Percentiles rank a stretch among this genome's conserved stretches.
Evolutionary conservation across 495 filamentous ascomycete species (phyloP).

Genomic region (Hypomontagnella monticulosa): DNA sequence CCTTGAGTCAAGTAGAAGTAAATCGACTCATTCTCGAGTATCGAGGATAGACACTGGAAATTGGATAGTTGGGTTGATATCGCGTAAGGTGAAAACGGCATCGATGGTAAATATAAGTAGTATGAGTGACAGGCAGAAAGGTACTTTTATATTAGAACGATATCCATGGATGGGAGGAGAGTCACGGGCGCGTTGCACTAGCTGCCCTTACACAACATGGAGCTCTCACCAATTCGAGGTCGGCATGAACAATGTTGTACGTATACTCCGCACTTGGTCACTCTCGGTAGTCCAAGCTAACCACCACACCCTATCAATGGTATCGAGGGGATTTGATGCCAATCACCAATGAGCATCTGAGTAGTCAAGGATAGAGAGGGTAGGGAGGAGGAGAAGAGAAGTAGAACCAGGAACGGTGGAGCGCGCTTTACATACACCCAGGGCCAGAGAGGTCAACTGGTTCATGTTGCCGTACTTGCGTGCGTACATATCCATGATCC

Average conservation of each 20-base stretch:
- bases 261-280: slow-evolving; percentile 36
- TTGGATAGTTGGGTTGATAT: not conserved
- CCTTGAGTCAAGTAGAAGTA: not conserved
- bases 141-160: slow-evolving; percentile 3
- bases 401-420: not conserved
- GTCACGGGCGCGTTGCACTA: slow-evolving; percentile 5
- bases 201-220: slow-evolving; percentile 22
- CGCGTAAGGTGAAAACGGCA: not conserved
- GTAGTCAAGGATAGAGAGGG: slow-evolving; percentile 4
- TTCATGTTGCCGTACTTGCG: not conserved
- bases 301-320: slow-evolving; percentile 14
- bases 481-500: not conserved
- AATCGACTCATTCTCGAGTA: too few species aligned
- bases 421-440: not conserved
- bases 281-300: slow-evolving; percentile 33
- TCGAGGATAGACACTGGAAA: not conserved
- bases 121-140: slow-evolving; percentile 6
- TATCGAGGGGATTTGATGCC: slow-evolving; percentile 17
- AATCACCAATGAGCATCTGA: slow-evolving; percentile 29
- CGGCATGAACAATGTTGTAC: slow-evolving; percentile 33
- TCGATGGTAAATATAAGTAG: not conserved
- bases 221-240: slow-evolving; percentile 18
- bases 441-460: too few species aligned
- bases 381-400: slow-evolving; percentile 4
- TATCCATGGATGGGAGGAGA: too few species aligned